Conservation (phyloP, 441 rosid species). For the Populus hybrid region DNA sequence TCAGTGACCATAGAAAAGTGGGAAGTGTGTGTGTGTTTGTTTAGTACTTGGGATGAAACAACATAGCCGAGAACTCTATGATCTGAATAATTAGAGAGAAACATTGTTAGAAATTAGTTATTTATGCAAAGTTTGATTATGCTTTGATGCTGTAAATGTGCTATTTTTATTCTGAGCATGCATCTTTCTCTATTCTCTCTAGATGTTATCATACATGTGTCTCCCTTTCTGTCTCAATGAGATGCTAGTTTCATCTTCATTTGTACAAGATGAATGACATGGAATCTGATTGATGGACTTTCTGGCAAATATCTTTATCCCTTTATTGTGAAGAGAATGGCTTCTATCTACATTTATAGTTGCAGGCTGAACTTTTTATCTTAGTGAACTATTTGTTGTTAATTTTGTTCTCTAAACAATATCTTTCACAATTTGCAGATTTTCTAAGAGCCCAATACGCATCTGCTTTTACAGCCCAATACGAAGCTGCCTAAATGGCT, state of each 20-base stretch:
- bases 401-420: not conserved
- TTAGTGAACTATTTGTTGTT: not conserved
- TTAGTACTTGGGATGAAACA: not conserved
- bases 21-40: not conserved
- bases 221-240: not conserved
- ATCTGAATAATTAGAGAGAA: not conserved
- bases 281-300: not conserved
- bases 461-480: not conserved
- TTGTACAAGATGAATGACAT: not conserved
- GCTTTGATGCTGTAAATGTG: not conserved
- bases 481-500: slow-evolving; percentile 36
- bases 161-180: not conserved
- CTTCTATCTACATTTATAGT: not conserved
- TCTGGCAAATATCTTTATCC: not conserved
- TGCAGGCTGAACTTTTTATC: not conserved
- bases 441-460: not conserved
- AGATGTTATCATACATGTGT: not conserved
- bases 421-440: slow-evolving; percentile 21
- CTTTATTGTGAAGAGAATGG: not conserved
- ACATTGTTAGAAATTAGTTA: not conserved
- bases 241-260: not conserved
- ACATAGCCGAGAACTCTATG: not conserved
- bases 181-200: not conserved
- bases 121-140: not conserved
- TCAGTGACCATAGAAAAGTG: not conserved